These are phyloP conservation scores for Phanerochaete sordida DNA, from an alignment of 768 basidiomycete genomes.

Conservation along the genomic window DNA sequence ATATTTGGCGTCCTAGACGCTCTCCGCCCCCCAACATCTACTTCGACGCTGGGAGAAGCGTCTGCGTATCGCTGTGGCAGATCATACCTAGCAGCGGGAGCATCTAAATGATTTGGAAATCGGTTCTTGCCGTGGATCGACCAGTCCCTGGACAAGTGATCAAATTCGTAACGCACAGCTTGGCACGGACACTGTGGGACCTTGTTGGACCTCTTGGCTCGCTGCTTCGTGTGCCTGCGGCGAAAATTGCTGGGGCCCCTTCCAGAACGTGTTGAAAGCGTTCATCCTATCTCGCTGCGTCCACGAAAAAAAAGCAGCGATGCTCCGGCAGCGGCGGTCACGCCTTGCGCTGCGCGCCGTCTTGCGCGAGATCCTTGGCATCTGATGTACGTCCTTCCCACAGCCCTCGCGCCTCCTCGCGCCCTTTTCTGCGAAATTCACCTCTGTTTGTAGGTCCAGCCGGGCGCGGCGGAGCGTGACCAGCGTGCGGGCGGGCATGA, in stretches of 20 bases:
- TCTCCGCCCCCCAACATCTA: no score
- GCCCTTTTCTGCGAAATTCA: background rate
- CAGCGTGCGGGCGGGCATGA: background rate
- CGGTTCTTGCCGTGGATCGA: no score
- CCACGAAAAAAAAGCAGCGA: background rate
- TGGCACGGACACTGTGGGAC: background rate
- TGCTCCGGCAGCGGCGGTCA: background rate
- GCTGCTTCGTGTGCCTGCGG: background rate
- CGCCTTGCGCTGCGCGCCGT: background rate
- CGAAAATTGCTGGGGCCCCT: background rate
- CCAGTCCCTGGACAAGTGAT: background rate
- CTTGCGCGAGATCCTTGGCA: conserved; percentile 8
- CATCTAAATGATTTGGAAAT: no score
- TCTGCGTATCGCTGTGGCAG: no score
- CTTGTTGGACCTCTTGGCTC: background rate
- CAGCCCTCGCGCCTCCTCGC: background rate
- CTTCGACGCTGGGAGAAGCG: no score
- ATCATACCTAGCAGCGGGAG: no score
- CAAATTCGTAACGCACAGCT: background rate
- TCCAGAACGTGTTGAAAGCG: background rate
- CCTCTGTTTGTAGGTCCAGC: background rate
- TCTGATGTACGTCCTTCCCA: conserved; percentile 1
- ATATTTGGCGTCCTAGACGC: no score
- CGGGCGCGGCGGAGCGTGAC: background rate
- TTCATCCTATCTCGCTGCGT: background rate